Conservation (phyloP, 306 rosid species). For the Benincasa hispida region DNA sequence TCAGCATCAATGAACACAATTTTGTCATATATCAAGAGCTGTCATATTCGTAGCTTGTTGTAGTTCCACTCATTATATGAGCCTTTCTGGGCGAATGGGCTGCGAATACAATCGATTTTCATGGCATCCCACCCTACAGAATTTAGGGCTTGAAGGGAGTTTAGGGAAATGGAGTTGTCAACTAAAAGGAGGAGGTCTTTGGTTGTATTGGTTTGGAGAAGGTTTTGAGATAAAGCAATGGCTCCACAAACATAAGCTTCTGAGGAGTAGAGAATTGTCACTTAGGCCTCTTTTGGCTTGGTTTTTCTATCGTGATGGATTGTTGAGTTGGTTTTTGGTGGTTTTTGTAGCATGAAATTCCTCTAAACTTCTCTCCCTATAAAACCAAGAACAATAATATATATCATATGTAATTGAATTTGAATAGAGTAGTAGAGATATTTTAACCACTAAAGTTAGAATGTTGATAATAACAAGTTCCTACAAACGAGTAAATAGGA, state of each 20-base stretch:
- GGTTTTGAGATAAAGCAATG: slow-evolving; percentile 71
- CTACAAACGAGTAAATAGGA: no score
- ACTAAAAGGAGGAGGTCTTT: slow-evolving; percentile 61
- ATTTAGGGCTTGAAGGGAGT: slow-evolving; percentile 28
- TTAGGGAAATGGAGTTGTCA: slow-evolving; percentile 35
- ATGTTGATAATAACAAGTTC: no score
- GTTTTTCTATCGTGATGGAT: neutral
- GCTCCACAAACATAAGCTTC: slow-evolving; percentile 88
- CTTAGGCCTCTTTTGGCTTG: slow-evolving; percentile 39
- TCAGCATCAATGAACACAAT: slow-evolving; percentile 70
- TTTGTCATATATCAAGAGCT: slow-evolving; percentile 38
- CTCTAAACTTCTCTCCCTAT: slow-evolving; percentile 46
- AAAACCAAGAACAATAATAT: neutral
- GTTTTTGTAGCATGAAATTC: neutral
- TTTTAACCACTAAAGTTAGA: no score
- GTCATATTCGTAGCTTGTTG: slow-evolving; percentile 70
- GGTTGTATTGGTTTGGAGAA: slow-evolving; percentile 29
- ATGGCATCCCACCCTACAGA: slow-evolving; percentile 58
- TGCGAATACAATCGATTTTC: slow-evolving; percentile 38
- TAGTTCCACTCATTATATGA: slow-evolving; percentile 80
- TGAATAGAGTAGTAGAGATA: no score
- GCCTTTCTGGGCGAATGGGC: slow-evolving; percentile 33
- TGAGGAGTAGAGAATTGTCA: slow-evolving; percentile 65
- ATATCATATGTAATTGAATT: no score
- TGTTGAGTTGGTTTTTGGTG: neutral